Base-by-base conservation (phyloP, 768 basidiomycete genomes). In the Cystobasidium tubakii region DNA sequence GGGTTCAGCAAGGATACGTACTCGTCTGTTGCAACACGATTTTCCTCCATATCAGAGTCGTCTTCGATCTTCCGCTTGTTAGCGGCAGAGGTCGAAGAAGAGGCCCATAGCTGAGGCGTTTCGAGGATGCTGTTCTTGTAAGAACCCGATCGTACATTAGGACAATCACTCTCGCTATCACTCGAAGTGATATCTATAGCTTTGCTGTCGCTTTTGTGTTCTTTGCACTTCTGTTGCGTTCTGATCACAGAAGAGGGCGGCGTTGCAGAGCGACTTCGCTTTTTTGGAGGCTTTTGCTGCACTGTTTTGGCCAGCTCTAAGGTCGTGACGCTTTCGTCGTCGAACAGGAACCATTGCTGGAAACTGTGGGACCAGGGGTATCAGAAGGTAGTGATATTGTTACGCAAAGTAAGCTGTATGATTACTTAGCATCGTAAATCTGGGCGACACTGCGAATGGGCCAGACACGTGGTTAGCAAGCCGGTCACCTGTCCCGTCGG, bases 321-420 rank as follows among this genome's bases (percentile, higher is more conserved):
- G 4, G 4, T 15, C 2, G 17, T 60, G 2, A 95, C 91, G 2
- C 82, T 81, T 80, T 97, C 95, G 79, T 98, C 95, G 77, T 95
- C 93, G 82, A 92, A 98, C 74, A 89, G 87, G 79, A 88, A 94
- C 94, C 95, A 98, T 21, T 88, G 84, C 46, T 84, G 81, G 62
- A 84, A 84, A 64, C 90, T 91, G 73, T 42, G 34, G 29, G 55
- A 15, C 39, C 23, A 27, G 29, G 13, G 34, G 0, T n/a, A 42
- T 15, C 25, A 53, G n/a, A 50, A 50, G 7, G 9, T 42, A 7
- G 17, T 7, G 7, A 42, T 17, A 7, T 42, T 42, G 42, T 17
- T 50, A 50, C 3, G 4, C 21, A 21, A 9, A 21, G n/a, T 17
- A 21, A n/a, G 29, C 54, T 55, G 62, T 60, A n/a, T 9, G 33